Base-by-base conservation (phyloP, 495 filamentous ascomycete species). In the Trichoderma reesei region DNA sequence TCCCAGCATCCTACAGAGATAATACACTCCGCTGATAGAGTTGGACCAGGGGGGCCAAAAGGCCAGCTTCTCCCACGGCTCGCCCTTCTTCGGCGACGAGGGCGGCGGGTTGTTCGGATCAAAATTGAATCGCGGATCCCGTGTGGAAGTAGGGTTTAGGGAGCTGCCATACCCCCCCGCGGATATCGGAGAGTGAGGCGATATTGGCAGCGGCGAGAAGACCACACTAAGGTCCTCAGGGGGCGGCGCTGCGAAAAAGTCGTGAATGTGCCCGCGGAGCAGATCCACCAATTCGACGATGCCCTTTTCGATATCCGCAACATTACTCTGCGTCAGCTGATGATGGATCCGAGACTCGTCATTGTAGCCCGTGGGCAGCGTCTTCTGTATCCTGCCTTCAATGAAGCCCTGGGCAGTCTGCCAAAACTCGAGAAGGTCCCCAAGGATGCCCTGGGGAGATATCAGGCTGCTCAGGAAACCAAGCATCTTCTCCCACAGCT, bases 31-130 rank as follows among this genome's bases (percentile, higher is more conserved):
- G 66, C 91, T 90, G 16, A 98, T 74, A 0, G 92, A 91, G 70
- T 96, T 98, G 5, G 91, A 88, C 68, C 88, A 87, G 0, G 94
- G 94, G 2, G 95, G 91, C 90, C 95, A 96, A 75, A 98, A 98
- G 1, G 94, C 93, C 76, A 88, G 97, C 56, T 89, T 92, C 73
- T 98, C 95, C 90, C 92, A 92, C 5, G 87, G 67, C 69, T 96
- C 90, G 39, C 90, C 92, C 41, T 80, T 79, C 67, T 79, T 87
- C 1, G 90, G 89, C 1, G 86, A 89, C 1, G 86, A 84, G n/a
- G 90, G 87, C 6, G 90, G 90, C 3, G 87, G 75, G 63, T 91
- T 90, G 66, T 84, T 88, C 0, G 85, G 78, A 71, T 93, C 89
- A 64, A 95, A 83, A 44, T 87, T 88, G 72, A 95, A 92, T 10